Base-by-base conservation (phyloP, 192 early-diverging fungal species). In the Mortierella claussenii region DNA sequence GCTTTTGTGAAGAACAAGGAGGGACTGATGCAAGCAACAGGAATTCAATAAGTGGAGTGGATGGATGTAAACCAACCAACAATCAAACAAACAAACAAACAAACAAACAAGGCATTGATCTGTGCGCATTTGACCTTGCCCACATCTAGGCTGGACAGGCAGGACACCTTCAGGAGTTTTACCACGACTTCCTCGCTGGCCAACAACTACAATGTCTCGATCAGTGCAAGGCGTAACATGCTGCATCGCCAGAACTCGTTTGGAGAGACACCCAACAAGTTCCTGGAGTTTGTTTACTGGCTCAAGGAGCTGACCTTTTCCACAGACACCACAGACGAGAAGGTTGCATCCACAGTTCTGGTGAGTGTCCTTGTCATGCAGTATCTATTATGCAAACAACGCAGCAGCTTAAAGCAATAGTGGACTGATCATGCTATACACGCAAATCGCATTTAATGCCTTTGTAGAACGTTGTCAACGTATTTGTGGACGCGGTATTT, bases 261-360 rank as follows among this genome's bases (percentile, higher is more conserved):
- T 46, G 73, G 73, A 0, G 63, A 27, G 18, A 33, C 37, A 24
- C 73, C 73, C 0, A 62, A 45, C 32, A 30, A 27, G 12, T 57
- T 76, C 47, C 0, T 62, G 18, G n/a, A 28, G 0, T 50, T 56
- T 15, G 2, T 33, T 23, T 67, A 66, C 32, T 31, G 36, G 45
- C 26, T 76, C 32, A 66, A 37, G 23, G 73, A 67, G 13, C 30
- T 60, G 33, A 61, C 53, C 32, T 40, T 15, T 12, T 76, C 64
- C 1, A 36, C 73, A 3, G 73, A 76, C 23, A 53, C 73, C 11
- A 66, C 73, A 26, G 73, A 76, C n/a, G 73, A 76, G 27, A 76
- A 76, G 23, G 50, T 55, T 9, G 26, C 59, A 9, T 76, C 73
- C 21, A 76, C 71, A 0, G 43, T 75, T 2, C 34, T 75, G 24